phyloP scores from a whole-genome alignment of 2,329 filamentous ascomycete species.

The Exophiala sideris region DNA sequence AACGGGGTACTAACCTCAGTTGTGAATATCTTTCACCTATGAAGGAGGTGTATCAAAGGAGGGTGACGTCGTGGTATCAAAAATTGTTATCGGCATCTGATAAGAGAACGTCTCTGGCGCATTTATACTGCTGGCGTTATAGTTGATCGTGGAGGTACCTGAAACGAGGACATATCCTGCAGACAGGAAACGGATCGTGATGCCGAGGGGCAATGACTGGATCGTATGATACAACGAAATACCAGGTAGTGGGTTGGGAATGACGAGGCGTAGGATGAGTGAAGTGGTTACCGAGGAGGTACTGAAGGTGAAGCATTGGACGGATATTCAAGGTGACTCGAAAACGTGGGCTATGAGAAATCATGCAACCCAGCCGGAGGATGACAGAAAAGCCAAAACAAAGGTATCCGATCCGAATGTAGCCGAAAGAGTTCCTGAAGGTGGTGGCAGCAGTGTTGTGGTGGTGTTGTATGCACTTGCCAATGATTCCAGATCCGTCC shows the following conservation, averaged over 20 bases:
- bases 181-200: not conserved
- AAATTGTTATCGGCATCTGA: not conserved
- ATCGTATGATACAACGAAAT: not conserved
- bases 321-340: constrained; percentile 18
- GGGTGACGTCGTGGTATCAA: not conserved
- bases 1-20: too few relatives aligned
- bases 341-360: constrained; percentile 29
- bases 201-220: not conserved
- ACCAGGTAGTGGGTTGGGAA: not conserved
- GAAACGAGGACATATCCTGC: not conserved
- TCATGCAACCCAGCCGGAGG: constrained; percentile 21
- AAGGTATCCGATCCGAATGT: constrained; percentile 1
- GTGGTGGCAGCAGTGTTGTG: not conserved
- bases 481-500: not conserved
- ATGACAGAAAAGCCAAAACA: constrained; percentile 17
- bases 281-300: not conserved
- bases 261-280: not conserved
- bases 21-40: too few relatives aligned
- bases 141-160: not conserved
- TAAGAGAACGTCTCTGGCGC: not conserved
- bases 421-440: not conserved
- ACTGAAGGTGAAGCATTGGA: not conserved
- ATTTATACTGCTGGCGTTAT: not conserved
- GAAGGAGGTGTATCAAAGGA: too few relatives aligned
- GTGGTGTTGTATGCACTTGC: not conserved